phyloP scores from a whole-genome alignment of 2,329 filamentous ascomycete genomes.

The Aspergillus sp. region DNA sequence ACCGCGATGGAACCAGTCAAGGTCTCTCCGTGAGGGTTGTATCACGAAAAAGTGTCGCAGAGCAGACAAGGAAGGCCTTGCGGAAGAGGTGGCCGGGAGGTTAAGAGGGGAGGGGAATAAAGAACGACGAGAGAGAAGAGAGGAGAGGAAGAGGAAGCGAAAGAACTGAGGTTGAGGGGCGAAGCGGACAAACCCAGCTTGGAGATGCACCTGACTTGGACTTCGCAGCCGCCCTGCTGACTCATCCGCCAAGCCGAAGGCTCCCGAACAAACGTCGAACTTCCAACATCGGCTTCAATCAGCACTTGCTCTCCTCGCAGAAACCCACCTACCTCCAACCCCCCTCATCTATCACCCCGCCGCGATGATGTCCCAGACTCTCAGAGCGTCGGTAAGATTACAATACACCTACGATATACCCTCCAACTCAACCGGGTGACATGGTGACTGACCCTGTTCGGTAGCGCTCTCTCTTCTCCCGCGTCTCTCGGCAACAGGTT shows the following conservation, averaged over 20 bases:
- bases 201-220: conserved; percentile 3
- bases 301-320: conserved; percentile 24
- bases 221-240: conserved; percentile 21
- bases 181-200: conserved; percentile 19
- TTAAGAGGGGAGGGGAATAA: conserved; percentile 9
- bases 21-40: conserved; percentile 41
- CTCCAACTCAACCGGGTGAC: background rate
- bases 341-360: conserved; percentile 33
- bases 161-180: conserved; percentile 12
- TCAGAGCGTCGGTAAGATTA: conserved; percentile 60
- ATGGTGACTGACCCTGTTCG: conserved; percentile 19
- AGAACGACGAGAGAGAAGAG: conserved; percentile 19
- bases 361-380: conserved; percentile 62
- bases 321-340: conserved; percentile 24
- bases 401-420: background rate
- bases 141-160: conserved; percentile 16
- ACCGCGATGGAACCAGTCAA: conserved; percentile 44
- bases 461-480: conserved; percentile 63
- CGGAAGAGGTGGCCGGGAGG: conserved; percentile 11
- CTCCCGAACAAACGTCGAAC: conserved; percentile 30
- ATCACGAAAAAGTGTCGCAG: conserved; percentile 38
- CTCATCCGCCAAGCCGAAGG: conserved; percentile 32
- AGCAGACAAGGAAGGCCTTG: conserved; percentile 34
- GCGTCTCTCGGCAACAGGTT: conserved; percentile 61
- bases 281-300: conserved; percentile 24